Conservation (phyloP, 108 stramenopile species). For the Nannochloropsis gaditana region DNA sequence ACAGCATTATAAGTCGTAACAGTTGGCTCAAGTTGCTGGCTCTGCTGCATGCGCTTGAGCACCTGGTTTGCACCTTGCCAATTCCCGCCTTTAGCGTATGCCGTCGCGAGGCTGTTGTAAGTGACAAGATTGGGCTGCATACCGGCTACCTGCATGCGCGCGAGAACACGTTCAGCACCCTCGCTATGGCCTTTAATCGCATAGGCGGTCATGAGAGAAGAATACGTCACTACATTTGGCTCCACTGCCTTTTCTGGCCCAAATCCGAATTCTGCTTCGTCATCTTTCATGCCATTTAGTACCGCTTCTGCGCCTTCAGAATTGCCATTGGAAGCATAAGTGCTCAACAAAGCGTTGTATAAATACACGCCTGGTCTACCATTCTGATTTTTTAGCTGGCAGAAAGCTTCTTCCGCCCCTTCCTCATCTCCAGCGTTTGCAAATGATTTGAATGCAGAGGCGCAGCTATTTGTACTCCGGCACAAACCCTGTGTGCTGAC, state of each 20-base stretch:
- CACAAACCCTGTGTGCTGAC: too few relatives aligned
- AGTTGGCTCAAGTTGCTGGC: background rate
- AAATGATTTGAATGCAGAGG: background rate
- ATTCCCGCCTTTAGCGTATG: background rate
- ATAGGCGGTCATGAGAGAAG: background rate
- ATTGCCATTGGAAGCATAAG: background rate
- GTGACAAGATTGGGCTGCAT: background rate
- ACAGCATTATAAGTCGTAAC: background rate
- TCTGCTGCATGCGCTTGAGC: background rate
- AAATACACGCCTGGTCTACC: background rate
- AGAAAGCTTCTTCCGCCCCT: background rate
- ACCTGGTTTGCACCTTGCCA: background rate
- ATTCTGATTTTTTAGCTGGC: background rate
- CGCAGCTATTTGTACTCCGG: background rate
- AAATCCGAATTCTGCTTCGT: background rate
- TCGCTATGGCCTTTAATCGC: background rate
- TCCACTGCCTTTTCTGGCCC: background rate
- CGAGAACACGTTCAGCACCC: background rate
- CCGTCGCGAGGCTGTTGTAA: background rate
- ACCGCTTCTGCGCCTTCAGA: background rate
- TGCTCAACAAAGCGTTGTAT: background rate
- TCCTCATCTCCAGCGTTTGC: background rate
- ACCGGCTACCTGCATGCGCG: background rate
- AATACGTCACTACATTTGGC: conserved; percentile 20
- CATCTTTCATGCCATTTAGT: background rate